These are phyloP conservation scores for Xylaria sp. DNA, from an alignment of 2,329 filamentous ascomycete species.

Conservation along the genomic window DNA sequence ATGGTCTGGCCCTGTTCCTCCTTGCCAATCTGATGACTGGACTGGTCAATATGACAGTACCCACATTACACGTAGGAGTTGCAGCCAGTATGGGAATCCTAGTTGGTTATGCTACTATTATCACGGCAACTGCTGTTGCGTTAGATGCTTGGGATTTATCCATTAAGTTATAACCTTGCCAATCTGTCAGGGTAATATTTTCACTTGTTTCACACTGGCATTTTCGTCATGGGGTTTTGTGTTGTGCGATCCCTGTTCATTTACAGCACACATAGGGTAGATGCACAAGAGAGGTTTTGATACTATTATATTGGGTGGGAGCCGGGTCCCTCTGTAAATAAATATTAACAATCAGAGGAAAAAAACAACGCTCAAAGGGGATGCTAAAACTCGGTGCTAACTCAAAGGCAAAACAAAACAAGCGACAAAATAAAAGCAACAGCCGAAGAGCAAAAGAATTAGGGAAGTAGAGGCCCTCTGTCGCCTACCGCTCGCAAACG, in stretches of 20 bases:
- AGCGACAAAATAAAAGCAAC: too few species aligned
- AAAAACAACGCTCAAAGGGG: too few species aligned
- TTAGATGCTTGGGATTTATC: slow-evolving; percentile 74
- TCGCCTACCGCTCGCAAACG: not conserved
- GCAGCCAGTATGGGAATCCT: slow-evolving; percentile 78
- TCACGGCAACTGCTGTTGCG: slow-evolving; percentile 75
- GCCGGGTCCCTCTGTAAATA: too few species aligned
- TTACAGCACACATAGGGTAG: too few species aligned
- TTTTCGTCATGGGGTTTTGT: not conserved
- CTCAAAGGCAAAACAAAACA: too few species aligned
- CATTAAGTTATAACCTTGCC: slow-evolving; percentile 67
- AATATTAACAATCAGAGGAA: too few species aligned
- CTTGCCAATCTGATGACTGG: slow-evolving; percentile 91
- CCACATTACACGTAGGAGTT: slow-evolving; percentile 78
- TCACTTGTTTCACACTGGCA: not conserved
- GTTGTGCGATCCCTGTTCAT: not conserved
- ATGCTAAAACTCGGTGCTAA: too few species aligned
- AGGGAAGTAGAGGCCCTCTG: too few species aligned
- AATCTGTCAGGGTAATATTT: not conserved
- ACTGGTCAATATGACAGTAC: slow-evolving; percentile 85
- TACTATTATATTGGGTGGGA: too few species aligned
- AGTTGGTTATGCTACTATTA: slow-evolving; percentile 73
- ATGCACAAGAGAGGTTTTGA: too few species aligned
- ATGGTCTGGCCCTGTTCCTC: slow-evolving; percentile 86
- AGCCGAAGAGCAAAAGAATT: too few species aligned